A percentile compares a stretch with the other conserved stretches of the same genome.
phyloP scores from a whole-genome alignment of 106 monocot species.

The Alisma plantagoaquatica region DNA sequence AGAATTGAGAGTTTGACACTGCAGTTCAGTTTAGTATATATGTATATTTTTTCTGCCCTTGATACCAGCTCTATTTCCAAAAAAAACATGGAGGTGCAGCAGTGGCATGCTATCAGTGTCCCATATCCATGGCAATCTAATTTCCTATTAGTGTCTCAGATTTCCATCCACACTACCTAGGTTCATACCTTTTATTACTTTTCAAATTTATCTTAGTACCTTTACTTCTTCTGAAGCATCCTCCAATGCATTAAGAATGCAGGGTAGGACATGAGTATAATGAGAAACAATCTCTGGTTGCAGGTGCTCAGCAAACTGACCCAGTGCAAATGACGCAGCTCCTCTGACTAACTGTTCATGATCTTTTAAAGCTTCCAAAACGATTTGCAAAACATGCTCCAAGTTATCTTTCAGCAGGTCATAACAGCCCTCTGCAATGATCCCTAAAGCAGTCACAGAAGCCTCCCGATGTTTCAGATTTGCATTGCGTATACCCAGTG shows the following conservation, averaged over 20 bases:
- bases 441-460: conserved; percentile 83
- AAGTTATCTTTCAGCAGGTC: conserved; percentile 58
- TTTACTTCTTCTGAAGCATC: conserved; percentile 98
- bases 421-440: conserved; percentile 91
- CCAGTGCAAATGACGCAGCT: conserved; percentile 96
- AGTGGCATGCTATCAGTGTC: too few species aligned
- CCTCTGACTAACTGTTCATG: conserved; percentile 97
- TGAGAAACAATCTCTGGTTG: conserved; percentile 91
- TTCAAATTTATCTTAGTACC: conserved; percentile 27
- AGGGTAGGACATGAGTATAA: conserved; percentile 74
- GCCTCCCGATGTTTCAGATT: conserved; percentile 90
- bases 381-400: conserved; percentile 72
- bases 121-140: too few species aligned
- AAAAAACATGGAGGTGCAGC: too few species aligned
- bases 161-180: too few species aligned
- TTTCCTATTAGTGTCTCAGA: too few species aligned
- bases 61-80: too few species aligned
- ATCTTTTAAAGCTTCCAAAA: conserved; percentile 79
- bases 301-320: conserved; percentile 94
- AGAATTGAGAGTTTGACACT: too few species aligned
- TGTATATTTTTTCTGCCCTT: too few species aligned
- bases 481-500: conserved; percentile 43
- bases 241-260: conserved; percentile 79
- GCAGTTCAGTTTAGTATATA: too few species aligned
- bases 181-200: background rate